Percentiles rank a stretch among this genome's conserved stretches.
Evolutionary conservation across 139 green algal genomes (phyloP).

Genomic region (Volvox africanus): DNA sequence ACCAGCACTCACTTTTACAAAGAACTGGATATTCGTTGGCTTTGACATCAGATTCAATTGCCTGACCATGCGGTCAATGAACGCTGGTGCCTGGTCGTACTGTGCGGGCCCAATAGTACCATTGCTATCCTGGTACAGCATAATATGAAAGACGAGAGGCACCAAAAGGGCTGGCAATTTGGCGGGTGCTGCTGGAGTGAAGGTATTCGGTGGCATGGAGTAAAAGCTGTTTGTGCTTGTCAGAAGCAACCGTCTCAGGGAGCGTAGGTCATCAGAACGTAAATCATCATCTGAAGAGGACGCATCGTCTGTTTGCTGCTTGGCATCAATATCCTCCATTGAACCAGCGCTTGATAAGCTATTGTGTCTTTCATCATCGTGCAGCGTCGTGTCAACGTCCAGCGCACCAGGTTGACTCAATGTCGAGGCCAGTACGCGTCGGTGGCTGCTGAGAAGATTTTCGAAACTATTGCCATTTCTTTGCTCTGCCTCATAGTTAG

Average conservation of each 20-base stretch:
- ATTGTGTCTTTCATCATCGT: too few species aligned
- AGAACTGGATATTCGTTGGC: slow-evolving; percentile 38
- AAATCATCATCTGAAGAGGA: too few species aligned
- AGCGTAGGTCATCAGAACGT: too few species aligned
- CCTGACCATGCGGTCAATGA: neutral
- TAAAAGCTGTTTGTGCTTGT: neutral
- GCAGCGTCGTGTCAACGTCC: too few species aligned
- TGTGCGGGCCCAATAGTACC: neutral
- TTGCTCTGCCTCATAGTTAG: neutral
- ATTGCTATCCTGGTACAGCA: slow-evolving; percentile 9
- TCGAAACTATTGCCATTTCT: too few species aligned
- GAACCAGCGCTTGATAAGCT: too few species aligned
- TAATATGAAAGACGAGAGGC: slow-evolving; percentile 30
- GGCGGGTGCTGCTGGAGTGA: neutral
- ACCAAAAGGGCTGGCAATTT: neutral
- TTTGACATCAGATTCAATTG: slow-evolving; percentile 14
- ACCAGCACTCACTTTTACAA: slow-evolving; percentile 27
- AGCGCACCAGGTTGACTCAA: too few species aligned
- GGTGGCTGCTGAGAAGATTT: too few species aligned
- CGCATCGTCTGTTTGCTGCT: too few species aligned
- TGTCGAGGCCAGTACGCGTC: too few species aligned
- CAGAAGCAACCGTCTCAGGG: too few species aligned
- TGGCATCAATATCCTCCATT: too few species aligned
- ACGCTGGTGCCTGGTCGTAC: neutral
- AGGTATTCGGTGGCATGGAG: neutral